Base-by-base conservation (phyloP, 2,329 filamentous ascomycete genomes). In the Cladosporium sp. region DNA sequence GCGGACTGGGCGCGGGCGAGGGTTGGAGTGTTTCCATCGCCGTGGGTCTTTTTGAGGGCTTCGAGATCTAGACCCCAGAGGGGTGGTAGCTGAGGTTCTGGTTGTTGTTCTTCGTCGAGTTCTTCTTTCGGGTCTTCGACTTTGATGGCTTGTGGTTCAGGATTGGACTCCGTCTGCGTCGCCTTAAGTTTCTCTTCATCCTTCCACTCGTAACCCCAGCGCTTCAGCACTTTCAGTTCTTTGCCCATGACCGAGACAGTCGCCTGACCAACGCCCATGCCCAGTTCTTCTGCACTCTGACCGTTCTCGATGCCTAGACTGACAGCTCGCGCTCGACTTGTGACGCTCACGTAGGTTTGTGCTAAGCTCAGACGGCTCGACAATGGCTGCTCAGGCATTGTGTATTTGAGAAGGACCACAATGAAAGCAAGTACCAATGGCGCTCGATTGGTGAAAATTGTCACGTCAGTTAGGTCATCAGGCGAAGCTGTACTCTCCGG, bases 321-420 rank as follows among this genome's bases (percentile, higher is more conserved):
- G 25, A 86, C 80, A 9, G 91, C 91, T 73, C 92, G 92, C 35
- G 83, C 84, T 62, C 86, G 83, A 60, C 88, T 91, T 68, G 93
- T 94, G 25, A 85, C 85, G 68, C 89, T 92, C 15, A 95, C 89
- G 1, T 94, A 86, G 0, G 89, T 90, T 71, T 96, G 91, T 0
- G 87, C 89, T 19, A 96, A 76, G 68, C 90, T 95, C 19, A 96
- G 75, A 47, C 90, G 80, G 69, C 90, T 93, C n/a, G 89, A 94
- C 3, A 87, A 78, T 3, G 91, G 91, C 69, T 96, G 91, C 63
- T 89, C 86, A 0, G 91, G 89, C 87, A 92, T 93, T 0, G 90
- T 95, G 68, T 88, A 86, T 45, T 88, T 86, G 47, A 95, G 70
- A 49, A 93, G 70, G 59, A 85, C 83, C 13, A 91, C 82, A 0